Evolutionary conservation across 1,284 basidiomycete species (phyloP).

Genomic region (Leccinum griseonigrum): DNA sequence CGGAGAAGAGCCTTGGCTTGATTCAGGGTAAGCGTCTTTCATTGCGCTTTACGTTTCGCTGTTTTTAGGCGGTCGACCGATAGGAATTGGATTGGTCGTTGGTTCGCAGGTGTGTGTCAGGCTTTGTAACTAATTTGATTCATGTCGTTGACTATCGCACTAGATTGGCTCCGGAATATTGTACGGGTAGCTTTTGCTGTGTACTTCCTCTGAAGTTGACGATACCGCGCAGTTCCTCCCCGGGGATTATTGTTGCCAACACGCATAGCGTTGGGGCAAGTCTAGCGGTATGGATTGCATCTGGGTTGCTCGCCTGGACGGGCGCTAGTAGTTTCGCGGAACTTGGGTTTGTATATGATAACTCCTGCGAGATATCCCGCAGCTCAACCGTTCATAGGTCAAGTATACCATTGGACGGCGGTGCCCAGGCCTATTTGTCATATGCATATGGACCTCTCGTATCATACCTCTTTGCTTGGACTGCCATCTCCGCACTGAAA

Average conservation of each 20-base stretch:
- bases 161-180: constrained; percentile 93
- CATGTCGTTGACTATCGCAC: constrained; percentile 2
- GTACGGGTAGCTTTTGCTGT: constrained; percentile 39
- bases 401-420: constrained; percentile 81
- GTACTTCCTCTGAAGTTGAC: constrained; percentile 1
- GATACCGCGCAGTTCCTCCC: constrained; percentile 63
- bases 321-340: constrained; percentile 91
- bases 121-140: background rate
- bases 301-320: constrained; percentile 88
- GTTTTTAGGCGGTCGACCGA: constrained; percentile 3
- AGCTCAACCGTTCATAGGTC: constrained; percentile 18
- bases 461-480: constrained; percentile 89
- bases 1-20: constrained; percentile 75
- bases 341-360: constrained; percentile 57
- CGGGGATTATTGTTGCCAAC: constrained; percentile 87
- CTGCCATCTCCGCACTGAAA: constrained; percentile 85
- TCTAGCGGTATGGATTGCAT: constrained; percentile 74
- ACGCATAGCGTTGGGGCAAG: constrained; percentile 85
- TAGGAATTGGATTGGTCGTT: constrained; percentile 82
- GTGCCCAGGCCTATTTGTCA: constrained; percentile 87
- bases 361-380: constrained; percentile 13
- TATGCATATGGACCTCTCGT: constrained; percentile 87
- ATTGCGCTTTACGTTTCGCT: background rate
- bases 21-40: constrained; percentile 59
- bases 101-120: constrained; percentile 62